A percentile compares a stretch with the other conserved stretches of the same genome.
Evolutionary conservation across 345 rosid species (phyloP).

Genomic region (Stellera chamaejasme): DNA sequence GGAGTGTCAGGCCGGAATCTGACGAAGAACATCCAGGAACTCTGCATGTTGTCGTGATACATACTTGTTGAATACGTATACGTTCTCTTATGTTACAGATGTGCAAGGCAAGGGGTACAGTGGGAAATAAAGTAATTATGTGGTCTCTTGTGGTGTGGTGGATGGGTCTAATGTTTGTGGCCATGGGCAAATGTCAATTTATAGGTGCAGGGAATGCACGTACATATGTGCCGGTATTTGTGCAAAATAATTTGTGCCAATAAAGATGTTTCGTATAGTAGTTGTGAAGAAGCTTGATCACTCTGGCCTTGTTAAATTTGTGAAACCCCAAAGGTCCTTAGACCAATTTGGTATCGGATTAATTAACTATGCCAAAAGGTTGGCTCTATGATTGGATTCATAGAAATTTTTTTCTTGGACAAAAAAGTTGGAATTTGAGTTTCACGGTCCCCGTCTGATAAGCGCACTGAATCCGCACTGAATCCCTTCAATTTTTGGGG

Average conservation of each 20-base stretch:
- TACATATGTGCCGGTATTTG: slow-evolving; percentile 9
- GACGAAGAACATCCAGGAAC: slow-evolving; percentile 4
- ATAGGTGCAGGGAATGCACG: slow-evolving; percentile 5
- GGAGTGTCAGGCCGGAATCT: slow-evolving; percentile 73
- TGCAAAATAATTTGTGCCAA: slow-evolving; percentile 16
- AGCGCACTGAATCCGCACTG: not conserved
- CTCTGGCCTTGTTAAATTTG: not conserved
- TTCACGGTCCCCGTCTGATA: slow-evolving; percentile 6
- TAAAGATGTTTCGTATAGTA: not conserved
- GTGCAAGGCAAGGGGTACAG: slow-evolving; percentile 3
- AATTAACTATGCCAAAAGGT: too few relatives aligned
- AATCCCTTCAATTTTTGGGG: slow-evolving; percentile 2
- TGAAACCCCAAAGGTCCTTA: too few relatives aligned
- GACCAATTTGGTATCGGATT: too few relatives aligned
- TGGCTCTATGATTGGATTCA: not conserved
- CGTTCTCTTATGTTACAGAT: slow-evolving; percentile 4
- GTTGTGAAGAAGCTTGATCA: not conserved
- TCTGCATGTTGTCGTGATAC: not conserved
- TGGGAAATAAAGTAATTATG: slow-evolving; percentile 7
- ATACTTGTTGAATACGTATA: slow-evolving; percentile 1
- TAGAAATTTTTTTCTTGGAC: slow-evolving; percentile 1
- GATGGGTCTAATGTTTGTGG: not conserved
- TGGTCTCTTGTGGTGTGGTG: slow-evolving; percentile 4
- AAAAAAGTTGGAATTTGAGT: not conserved
- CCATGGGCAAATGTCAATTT: slow-evolving; percentile 2